A percentile compares a stretch with the other conserved stretches of the same genome.
Conservation (phyloP, 2,329 filamentous ascomycete genomes). For the Talaromyces atroroseus region DNA sequence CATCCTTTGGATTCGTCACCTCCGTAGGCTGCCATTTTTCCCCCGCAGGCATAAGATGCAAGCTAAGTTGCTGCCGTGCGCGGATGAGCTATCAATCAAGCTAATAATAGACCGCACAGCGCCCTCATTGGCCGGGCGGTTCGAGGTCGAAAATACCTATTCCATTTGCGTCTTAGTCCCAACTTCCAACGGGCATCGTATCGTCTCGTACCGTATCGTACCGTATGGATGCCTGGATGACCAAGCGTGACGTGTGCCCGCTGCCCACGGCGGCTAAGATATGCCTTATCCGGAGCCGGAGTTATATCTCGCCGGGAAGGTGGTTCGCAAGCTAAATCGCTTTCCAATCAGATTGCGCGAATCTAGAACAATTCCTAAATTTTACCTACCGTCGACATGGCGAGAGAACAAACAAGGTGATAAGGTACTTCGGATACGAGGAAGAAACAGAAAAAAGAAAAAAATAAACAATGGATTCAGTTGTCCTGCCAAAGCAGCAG, state of each 20-base stretch:
- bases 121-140: too few relatives aligned
- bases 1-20: background rate
- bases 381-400: background rate
- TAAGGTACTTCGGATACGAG: too few relatives aligned
- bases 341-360: conserved; percentile 5
- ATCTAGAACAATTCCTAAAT: background rate
- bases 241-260: background rate
- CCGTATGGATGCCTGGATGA: background rate
- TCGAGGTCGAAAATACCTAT: too few relatives aligned
- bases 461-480: conserved; percentile 32
- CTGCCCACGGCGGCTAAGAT: background rate
- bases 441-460: too few relatives aligned
- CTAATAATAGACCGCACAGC: background rate
- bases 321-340: background rate
- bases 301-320: background rate
- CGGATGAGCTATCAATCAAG: background rate
- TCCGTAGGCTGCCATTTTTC: background rate
- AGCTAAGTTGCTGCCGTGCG: background rate
- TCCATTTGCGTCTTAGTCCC: too few relatives aligned
- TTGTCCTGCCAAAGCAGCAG: conserved; percentile 32
- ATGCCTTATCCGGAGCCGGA: conserved; percentile 5
- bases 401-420: too few relatives aligned
- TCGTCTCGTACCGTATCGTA: background rate
- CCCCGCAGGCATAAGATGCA: background rate
- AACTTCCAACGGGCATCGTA: too few relatives aligned